These are phyloP conservation scores for Fagopyrum esculentum DNA, from an alignment of 148 eudicot species.

Conservation along the genomic window DNA sequence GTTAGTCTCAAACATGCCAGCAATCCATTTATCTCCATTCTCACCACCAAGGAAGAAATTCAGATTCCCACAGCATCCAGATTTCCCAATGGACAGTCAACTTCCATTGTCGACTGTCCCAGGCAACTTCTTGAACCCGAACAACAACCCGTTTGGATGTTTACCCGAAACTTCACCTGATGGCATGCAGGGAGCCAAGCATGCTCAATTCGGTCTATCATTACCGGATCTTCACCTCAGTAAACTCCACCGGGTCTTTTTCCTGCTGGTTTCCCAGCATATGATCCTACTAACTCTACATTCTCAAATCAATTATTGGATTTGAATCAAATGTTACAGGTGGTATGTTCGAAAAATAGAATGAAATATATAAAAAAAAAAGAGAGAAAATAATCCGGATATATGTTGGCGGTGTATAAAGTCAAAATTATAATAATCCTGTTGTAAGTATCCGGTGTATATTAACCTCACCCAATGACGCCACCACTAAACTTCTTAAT, in stretches of 20 bases:
- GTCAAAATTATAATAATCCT: too few relatives aligned
- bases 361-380: too few relatives aligned
- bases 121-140: conserved; percentile 41
- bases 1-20: conserved; percentile 79
- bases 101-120: conserved; percentile 50
- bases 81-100: conserved; percentile 55
- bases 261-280: conserved; percentile 40
- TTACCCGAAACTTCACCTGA: conserved; percentile 68
- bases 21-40: conserved; percentile 75
- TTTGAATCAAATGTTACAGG: too few relatives aligned
- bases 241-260: conserved; percentile 52
- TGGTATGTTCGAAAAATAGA: too few relatives aligned
- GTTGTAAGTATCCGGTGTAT: too few relatives aligned
- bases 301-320: conserved; percentile 19
- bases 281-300: conserved; percentile 26
- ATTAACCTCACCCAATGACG: too few relatives aligned
- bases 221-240: conserved; percentile 59
- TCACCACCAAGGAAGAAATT: conserved; percentile 81
- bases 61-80: conserved; percentile 62
- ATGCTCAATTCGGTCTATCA: conserved; percentile 73
- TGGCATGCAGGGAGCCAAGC: conserved; percentile 99
- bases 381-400: too few relatives aligned
- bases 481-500: too few relatives aligned
- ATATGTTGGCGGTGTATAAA: too few relatives aligned
- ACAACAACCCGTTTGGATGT: conserved; percentile 42